Percentiles rank a stretch among this genome's conserved stretches.
phyloP scores from a whole-genome alignment of 139 green algal genomes.

The Haematococcus sp. region DNA sequence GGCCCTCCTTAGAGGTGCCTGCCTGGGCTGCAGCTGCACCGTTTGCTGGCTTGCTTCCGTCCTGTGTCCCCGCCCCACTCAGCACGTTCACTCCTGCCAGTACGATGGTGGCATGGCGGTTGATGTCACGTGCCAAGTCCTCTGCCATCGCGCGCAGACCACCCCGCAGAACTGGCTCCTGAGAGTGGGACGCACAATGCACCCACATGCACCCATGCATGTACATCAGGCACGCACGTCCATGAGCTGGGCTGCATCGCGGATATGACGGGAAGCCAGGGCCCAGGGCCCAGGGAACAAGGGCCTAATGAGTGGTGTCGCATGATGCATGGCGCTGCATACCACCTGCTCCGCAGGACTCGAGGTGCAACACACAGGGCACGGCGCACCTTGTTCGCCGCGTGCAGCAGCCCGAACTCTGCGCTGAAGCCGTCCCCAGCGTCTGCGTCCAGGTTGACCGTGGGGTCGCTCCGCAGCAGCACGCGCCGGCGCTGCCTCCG shows the following conservation, averaged over 20 bases:
- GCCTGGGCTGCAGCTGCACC: background rate
- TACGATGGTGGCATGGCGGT: conserved; percentile 30
- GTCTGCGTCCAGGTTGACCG: conserved; percentile 9
- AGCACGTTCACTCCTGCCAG: conserved; percentile 12
- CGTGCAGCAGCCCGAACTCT: conserved; percentile 11
- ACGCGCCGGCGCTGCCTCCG: no score
- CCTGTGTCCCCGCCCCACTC: background rate
- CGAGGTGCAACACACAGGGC: no score
- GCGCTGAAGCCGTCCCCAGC: background rate
- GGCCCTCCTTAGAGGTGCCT: background rate
- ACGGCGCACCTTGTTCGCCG: conserved; percentile 6
- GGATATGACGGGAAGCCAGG: no score
- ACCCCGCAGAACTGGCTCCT: conserved; percentile 4
- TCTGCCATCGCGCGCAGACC: conserved; percentile 14
- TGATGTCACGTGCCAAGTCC: conserved; percentile 32
- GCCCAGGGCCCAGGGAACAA: no score
- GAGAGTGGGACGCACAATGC: background rate
- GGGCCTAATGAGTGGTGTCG: no score
- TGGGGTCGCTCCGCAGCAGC: background rate
- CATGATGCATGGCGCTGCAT: no score
- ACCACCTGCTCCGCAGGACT: no score
- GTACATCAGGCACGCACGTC: no score
- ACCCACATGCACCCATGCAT: no score
- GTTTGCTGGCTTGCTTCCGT: background rate
- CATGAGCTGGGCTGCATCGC: no score